Conservation (phyloP, 2,329 filamentous ascomycete species). For the Diplodia corticola region DNA sequence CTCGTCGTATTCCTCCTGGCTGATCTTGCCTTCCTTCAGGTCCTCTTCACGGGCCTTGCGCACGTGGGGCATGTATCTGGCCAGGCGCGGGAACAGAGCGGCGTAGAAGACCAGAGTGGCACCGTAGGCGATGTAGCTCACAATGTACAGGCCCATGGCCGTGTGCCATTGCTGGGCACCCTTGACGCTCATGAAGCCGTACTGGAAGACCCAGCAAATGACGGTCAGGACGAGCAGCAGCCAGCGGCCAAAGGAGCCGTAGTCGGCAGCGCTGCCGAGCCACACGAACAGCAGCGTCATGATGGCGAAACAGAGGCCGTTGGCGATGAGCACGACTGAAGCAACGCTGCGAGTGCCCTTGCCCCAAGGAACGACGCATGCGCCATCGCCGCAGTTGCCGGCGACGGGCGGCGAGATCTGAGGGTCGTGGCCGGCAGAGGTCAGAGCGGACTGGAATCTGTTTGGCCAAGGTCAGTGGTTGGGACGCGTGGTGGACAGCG, state of each 20-base stretch:
- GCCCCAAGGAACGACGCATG: slow-evolving; percentile 25
- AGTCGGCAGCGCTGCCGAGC: slow-evolving; percentile 58
- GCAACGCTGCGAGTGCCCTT: slow-evolving; percentile 55
- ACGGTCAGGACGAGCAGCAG: slow-evolving; percentile 63
- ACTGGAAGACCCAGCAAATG: slow-evolving; percentile 63
- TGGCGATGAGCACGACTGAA: slow-evolving; percentile 64
- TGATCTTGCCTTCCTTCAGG: slow-evolving; percentile 51
- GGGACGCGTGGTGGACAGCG: neutral
- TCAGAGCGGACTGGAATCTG: slow-evolving; percentile 21
- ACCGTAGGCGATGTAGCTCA: slow-evolving; percentile 68
- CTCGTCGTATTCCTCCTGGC: slow-evolving; percentile 60
- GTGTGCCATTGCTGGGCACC: slow-evolving; percentile 60
- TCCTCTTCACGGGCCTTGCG: slow-evolving; percentile 53
- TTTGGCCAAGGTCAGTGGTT: neutral
- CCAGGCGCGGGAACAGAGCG: slow-evolving; percentile 60
- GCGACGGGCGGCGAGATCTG: slow-evolving; percentile 59
- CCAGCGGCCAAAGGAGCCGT: slow-evolving; percentile 58
- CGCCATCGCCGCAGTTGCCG: slow-evolving; percentile 35
- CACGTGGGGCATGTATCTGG: slow-evolving; percentile 55
- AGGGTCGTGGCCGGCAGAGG: slow-evolving; percentile 56
- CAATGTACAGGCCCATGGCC: slow-evolving; percentile 64
- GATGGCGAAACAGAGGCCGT: slow-evolving; percentile 68
- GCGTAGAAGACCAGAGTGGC: slow-evolving; percentile 40
- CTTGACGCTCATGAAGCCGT: slow-evolving; percentile 68
- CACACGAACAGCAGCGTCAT: slow-evolving; percentile 60